A percentile compares a stretch with the other conserved stretches of the same genome.
Evolutionary conservation across 2,329 filamentous ascomycete genomes (phyloP).

Genomic region (Mycosphaerelloides madeirae): DNA sequence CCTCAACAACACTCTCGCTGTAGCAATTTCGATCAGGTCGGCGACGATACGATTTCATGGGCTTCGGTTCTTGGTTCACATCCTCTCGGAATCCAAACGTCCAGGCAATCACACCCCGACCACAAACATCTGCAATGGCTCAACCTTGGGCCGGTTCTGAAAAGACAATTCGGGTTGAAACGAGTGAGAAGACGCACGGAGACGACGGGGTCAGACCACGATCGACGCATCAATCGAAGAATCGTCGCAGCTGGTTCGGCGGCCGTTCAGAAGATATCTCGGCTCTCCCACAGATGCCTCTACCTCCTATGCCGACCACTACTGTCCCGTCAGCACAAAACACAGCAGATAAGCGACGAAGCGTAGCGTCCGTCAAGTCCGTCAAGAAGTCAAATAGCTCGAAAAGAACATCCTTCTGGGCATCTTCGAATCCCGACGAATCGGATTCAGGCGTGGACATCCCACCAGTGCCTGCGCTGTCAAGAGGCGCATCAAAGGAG

Average conservation of each 20-base stretch:
- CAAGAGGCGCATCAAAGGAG: constrained; percentile 8
- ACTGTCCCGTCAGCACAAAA: too few species aligned
- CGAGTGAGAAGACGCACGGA: constrained; percentile 3
- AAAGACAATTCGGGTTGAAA: background rate
- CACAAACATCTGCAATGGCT: too few species aligned
- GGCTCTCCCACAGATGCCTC: constrained; percentile 13
- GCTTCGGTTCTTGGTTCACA: too few species aligned
- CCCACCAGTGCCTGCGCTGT: constrained; percentile 19
- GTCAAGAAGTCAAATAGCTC: constrained; percentile 1
- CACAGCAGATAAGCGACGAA: constrained; percentile 13
- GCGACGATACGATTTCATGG: too few species aligned
- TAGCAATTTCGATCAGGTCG: too few species aligned
- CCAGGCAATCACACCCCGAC: too few species aligned
- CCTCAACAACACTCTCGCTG: too few species aligned
- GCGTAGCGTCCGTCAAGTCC: constrained; percentile 12
- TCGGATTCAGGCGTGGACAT: constrained; percentile 14
- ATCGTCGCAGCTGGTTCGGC: constrained; percentile 26
- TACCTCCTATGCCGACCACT: constrained; percentile 12
- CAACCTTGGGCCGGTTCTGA: too few species aligned
- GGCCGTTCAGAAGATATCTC: constrained; percentile 16
- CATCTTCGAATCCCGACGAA: constrained; percentile 21
- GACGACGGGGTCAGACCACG: constrained; percentile 8
- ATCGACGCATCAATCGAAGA: constrained; percentile 12
- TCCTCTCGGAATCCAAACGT: too few species aligned
- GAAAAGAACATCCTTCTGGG: constrained; percentile 19